Conservation (phyloP, 257 asterid species). For the Capsicum pubescens region DNA sequence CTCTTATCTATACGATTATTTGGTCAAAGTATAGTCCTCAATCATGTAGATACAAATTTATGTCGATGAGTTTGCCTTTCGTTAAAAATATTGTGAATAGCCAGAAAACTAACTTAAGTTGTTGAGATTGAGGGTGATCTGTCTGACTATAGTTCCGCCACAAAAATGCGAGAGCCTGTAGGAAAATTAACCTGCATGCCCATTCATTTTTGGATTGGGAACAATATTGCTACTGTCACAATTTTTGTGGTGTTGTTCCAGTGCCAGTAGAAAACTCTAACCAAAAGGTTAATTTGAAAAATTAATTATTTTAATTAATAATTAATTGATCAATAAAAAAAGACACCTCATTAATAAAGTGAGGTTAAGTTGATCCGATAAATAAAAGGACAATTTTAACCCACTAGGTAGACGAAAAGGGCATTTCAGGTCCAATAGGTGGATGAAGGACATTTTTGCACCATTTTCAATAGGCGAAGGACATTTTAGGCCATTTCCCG, state of each 20-base stretch:
- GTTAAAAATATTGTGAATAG: background rate
- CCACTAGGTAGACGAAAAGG: too few relatives aligned
- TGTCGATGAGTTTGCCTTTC: background rate
- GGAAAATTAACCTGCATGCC: background rate
- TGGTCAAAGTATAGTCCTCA: background rate
- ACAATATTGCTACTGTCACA: background rate
- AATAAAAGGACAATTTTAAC: too few relatives aligned
- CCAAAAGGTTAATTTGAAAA: background rate
- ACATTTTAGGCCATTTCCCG: too few relatives aligned
- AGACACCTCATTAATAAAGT: too few relatives aligned
- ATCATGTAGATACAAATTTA: background rate
- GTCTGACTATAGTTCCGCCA: background rate
- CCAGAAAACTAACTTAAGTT: background rate
- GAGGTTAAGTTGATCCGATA: too few relatives aligned
- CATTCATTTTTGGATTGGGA: background rate
- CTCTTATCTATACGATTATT: too few relatives aligned
- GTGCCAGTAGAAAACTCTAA: background rate
- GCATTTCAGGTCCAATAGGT: too few relatives aligned
- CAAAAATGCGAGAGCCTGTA: background rate
- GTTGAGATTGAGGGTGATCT: background rate
- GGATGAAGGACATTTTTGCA: too few relatives aligned
- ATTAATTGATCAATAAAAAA: too few relatives aligned
- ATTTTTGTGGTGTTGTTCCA: background rate
- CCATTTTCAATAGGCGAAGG: too few relatives aligned
- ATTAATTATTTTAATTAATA: too few relatives aligned